These are phyloP conservation scores for Magnaporthiopsis rhizophila DNA, from an alignment of 2,329 filamentous ascomycete species.

Conservation along the genomic window DNA sequence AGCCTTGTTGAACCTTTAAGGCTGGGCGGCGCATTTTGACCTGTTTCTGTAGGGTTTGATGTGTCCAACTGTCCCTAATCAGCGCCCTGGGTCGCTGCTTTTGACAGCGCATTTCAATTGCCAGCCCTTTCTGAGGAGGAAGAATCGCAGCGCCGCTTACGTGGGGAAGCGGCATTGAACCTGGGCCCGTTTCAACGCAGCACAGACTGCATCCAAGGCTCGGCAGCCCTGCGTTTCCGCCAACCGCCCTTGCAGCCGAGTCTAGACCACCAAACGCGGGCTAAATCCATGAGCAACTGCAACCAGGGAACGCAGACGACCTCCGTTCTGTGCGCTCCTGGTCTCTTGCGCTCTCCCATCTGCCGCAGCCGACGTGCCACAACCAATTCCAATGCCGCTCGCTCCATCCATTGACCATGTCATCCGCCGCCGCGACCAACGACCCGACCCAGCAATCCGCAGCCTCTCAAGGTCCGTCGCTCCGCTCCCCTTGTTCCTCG, in stretches of 20 bases:
- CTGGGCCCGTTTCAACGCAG: neutral
- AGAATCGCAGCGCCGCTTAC: neutral
- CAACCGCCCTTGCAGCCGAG: neutral
- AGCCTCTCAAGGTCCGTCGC: conserved; percentile 20
- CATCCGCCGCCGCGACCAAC: conserved; percentile 23
- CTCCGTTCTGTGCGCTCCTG: neutral
- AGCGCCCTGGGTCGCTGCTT: neutral
- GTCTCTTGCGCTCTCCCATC: neutral
- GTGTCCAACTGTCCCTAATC: conserved; percentile 3
- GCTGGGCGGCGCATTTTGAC: too few species aligned
- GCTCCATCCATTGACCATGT: conserved; percentile 25
- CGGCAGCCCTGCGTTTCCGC: neutral
- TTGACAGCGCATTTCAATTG: neutral
- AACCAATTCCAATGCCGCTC: neutral
- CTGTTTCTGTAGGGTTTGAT: neutral
- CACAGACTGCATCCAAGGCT: neutral
- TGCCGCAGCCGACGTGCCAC: neutral
- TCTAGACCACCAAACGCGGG: neutral
- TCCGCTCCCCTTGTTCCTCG: neutral
- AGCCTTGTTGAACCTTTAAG: too few species aligned
- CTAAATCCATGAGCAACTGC: neutral
- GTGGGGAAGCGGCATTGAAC: neutral
- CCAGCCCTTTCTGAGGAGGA: too few species aligned
- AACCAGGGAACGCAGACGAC: neutral
- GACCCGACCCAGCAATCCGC: conserved; percentile 17